Base-by-base conservation (phyloP, 768 basidiomycete species). In the Macrolepiota fuliginosa region DNA sequence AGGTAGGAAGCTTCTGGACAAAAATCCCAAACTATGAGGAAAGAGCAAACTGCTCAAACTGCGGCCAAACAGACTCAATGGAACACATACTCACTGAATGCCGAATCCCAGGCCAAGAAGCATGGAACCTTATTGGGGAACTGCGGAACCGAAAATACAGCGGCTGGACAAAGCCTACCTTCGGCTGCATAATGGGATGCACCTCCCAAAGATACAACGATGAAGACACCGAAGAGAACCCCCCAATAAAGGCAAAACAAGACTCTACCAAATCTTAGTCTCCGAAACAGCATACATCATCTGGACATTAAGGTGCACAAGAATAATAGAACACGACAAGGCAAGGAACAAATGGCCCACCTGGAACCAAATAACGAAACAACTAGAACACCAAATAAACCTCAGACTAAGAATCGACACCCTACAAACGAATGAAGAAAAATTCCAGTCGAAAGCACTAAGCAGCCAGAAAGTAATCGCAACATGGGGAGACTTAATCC, bases 51-150 rank as follows among this genome's bases (percentile, higher is more conserved):
- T 12, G 22, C 47, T 3, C 1, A 12, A 25, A 6, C 1, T 49
- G 25, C 12, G 0, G 6, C 19, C 6, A 12, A 19, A 27, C 22
- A 0, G 24, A 15, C 22, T 19, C 5, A 12, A 49, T 49, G 13
- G 56, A 56, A 3, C 56, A 56, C 27, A 47, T 56, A 11, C 56
- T 56, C 40, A 45, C 40, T 2, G 4, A 47, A 22, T 56, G 56
- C 25, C 11, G 4, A 17, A 22, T 46, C 2, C 56, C 56, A 32
- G 56, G 56, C 6, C 45, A 56, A 3, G 29, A 56, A 19, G 32
- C 29, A 7, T 46, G 56, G 56, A 7, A 56, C 7, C 24, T 27
- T 2, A 25, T 40, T 4, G 24, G 24, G 7, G 24, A 40, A 27
- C 10, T 56, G 7, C 40, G 54, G 40, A 13, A 1, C 42, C 25